Conservation (phyloP, 1,284 basidiomycete genomes). For the Malassezia equina region DNA sequence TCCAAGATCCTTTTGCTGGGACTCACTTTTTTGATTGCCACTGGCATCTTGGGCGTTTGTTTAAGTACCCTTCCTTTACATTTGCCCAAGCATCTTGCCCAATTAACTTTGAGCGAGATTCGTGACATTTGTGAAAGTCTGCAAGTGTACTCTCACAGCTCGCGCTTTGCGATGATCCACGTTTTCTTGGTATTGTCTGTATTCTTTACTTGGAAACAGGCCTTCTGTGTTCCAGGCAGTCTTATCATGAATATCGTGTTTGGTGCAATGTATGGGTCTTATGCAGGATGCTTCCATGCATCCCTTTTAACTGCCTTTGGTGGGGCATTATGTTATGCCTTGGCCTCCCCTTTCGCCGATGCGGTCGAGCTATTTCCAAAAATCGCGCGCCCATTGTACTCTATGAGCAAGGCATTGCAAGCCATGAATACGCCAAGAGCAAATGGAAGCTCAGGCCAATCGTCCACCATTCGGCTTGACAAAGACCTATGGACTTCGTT, state of each 20-base stretch:
- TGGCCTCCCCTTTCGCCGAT: conserved; percentile 31
- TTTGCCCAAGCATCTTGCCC: conserved; percentile 38
- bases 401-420: conserved; percentile 33
- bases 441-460: not conserved
- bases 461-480: not conserved
- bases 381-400: conserved; percentile 32
- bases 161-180: conserved; percentile 25
- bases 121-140: conserved; percentile 34
- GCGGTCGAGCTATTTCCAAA: conserved; percentile 35
- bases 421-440: not conserved
- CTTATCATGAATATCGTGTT: conserved; percentile 46
- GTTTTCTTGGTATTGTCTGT: conserved; percentile 33
- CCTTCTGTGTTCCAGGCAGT: conserved; percentile 42
- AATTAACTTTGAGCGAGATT: conserved; percentile 40
- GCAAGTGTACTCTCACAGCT: conserved; percentile 32
- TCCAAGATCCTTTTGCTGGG: conserved; percentile 29
- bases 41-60: conserved; percentile 29
- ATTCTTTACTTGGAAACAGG: conserved; percentile 47
- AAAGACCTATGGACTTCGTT: conserved; percentile 40
- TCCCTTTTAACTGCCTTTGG: conserved; percentile 40
- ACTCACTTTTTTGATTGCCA: conserved; percentile 32
- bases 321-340: conserved; percentile 41
- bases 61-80: conserved; percentile 40
- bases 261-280: conserved; percentile 45
- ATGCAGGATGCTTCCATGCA: conserved; percentile 36